These are phyloP conservation scores for Metschnikowia cubensis DNA, from an alignment of 805 yeast genomes.

Conservation along the genomic window DNA sequence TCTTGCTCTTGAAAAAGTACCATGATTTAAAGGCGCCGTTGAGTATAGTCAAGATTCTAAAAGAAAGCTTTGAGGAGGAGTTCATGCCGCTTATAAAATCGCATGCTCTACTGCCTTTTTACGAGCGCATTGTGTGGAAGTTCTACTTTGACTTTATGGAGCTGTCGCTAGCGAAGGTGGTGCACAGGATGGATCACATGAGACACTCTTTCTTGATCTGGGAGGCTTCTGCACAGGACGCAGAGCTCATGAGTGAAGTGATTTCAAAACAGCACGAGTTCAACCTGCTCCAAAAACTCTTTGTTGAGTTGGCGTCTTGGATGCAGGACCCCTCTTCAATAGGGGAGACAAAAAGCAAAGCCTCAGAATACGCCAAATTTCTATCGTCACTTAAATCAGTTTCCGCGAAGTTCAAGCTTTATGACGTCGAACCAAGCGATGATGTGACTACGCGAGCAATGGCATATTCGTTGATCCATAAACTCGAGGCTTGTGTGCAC, in stretches of 20 bases:
- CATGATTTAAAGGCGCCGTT: conserved; percentile 33
- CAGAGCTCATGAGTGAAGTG: conserved; percentile 12
- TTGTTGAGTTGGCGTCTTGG: conserved; percentile 22
- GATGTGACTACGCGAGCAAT: conserved; percentile 15
- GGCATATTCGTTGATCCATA: conserved; percentile 15
- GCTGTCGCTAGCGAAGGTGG: conserved; percentile 19
- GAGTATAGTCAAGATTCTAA: conserved; percentile 27
- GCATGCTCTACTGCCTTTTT: conserved; percentile 28
- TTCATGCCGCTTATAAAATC: conserved; percentile 25
- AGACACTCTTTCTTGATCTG: conserved; percentile 33
- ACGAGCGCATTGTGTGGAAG: conserved; percentile 41
- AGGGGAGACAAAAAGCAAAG: no score
- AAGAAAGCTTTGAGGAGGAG: conserved; percentile 21
- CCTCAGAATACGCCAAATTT: conserved; percentile 12
- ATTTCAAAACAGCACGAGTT: conserved; percentile 17
- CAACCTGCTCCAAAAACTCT: conserved; percentile 23
- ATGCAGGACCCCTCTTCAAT: conserved; percentile 3
- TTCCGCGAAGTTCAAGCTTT: conserved; percentile 30
- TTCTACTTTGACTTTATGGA: conserved; percentile 34
- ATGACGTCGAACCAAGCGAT: conserved; percentile 6
- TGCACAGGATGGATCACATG: conserved; percentile 20
- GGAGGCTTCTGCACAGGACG: conserved; percentile 29
- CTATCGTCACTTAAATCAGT: conserved; percentile 29
- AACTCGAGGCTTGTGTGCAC: conserved; percentile 8
- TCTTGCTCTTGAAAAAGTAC: conserved; percentile 35